A percentile compares a stretch with the other conserved stretches of the same genome.
phyloP scores from a whole-genome alignment of 2,329 filamentous ascomycete genomes.

The Scedosporium minutisporum region DNA sequence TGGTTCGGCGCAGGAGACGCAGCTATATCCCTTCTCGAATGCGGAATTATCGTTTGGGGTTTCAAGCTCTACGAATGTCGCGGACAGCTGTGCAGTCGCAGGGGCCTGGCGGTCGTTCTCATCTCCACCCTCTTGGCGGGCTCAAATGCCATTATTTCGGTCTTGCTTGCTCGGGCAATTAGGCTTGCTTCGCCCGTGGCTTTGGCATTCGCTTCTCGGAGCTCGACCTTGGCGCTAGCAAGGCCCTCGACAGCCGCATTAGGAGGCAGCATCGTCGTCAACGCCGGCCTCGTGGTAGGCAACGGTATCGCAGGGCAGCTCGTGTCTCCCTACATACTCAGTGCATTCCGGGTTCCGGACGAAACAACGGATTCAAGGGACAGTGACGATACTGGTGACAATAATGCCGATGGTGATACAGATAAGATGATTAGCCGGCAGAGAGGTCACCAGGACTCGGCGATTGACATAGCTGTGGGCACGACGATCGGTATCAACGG shows the following conservation, averaged over 20 bases:
- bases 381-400: background rate
- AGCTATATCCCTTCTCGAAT: constrained; percentile 38
- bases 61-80: constrained; percentile 44
- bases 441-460: constrained; percentile 15
- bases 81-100: constrained; percentile 31
- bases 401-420: background rate
- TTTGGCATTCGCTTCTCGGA: constrained; percentile 38
- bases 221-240: constrained; percentile 39
- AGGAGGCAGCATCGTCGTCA: constrained; percentile 34
- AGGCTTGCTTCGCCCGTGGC: constrained; percentile 25
- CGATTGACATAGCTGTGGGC: constrained; percentile 36
- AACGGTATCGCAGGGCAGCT: constrained; percentile 38
- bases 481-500: constrained; percentile 48
- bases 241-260: constrained; percentile 35
- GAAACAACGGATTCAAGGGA: background rate
- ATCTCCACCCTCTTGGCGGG: constrained; percentile 25
- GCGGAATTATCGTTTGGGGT: constrained; percentile 42
- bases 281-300: constrained; percentile 40
- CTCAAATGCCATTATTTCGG: constrained; percentile 32
- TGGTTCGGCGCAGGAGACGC: constrained; percentile 39
- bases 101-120: constrained; percentile 28
- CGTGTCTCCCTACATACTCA: constrained; percentile 25
- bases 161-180: constrained; percentile 24
- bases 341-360: constrained; percentile 16
- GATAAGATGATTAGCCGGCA: background rate